Base-by-base conservation (phyloP, 176 grass and related monocot species). In the Aechmea fasciata region DNA sequence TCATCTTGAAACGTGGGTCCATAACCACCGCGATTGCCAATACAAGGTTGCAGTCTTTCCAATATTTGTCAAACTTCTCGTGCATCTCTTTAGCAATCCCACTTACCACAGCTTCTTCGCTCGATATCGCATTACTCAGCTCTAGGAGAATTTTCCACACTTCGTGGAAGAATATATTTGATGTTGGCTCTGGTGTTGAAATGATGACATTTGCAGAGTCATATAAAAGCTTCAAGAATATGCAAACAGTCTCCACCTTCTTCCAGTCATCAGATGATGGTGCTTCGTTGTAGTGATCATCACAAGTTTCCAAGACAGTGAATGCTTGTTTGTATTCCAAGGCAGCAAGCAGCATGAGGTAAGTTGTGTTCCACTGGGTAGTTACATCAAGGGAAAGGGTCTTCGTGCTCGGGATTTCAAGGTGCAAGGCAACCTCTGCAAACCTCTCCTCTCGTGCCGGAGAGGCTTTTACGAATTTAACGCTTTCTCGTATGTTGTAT, bases 401-500 rank as follows among this genome's bases (percentile, higher is more conserved):
- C 69, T 79, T 81, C 48, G 49, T 75, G 65, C 78, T 66, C 3
- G 66, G 52, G 59, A 88, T 88, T 73, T 78, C 48, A n/a, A 84
- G 77, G 47, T 81, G 51, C 13, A 14, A 11, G 26, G 51, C 71
- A 20, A 88, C 81, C 3, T 69, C 26, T 71, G 70, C 22, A 78
- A 88, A 88, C 53, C 78, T 81, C 10, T 69, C n/a, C 59, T 88
- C 74, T 41, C 61, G 70, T 26, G 57, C 57, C 51, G 15, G 11
- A 50, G 66, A 75, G 24, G 71, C 75, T 69, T 81, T 88, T 65
- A 84, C 79, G 48, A 88, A 88, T 65, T 88, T 82, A 52, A 84
- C 79, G n/a, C 82, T 88, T 68, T 84, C 86, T 55, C 82, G 82
- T 65, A 88, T 81, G 48, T 72, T 78, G 48, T 88, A 88, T 67